Percentiles rank a stretch among this genome's conserved stretches.
Conservation (phyloP, 2,329 filamentous ascomycete species). For the Drechslerella dactyloides region DNA sequence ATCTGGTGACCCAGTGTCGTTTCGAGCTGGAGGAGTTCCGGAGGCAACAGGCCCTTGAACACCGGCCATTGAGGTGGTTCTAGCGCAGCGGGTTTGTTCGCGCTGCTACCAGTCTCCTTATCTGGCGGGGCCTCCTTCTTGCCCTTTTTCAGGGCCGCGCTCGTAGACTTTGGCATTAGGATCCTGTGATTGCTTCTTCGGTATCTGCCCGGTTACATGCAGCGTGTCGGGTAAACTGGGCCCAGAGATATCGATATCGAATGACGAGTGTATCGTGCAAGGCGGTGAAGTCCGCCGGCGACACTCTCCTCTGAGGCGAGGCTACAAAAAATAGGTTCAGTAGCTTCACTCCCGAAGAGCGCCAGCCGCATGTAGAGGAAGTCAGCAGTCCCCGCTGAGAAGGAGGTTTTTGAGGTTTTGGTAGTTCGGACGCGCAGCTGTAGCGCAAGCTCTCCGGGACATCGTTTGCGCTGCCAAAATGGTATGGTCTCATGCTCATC, state of each 20-base stretch:
- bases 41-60: slow-evolving; percentile 72
- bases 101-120: slow-evolving; percentile 11
- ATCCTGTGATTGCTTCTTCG: not conserved
- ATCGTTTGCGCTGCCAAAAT: not conserved
- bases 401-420: not conserved
- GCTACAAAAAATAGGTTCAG: not conserved
- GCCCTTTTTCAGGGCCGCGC: slow-evolving; percentile 25
- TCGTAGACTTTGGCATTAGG: slow-evolving; percentile 33
- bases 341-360: not conserved
- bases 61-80: slow-evolving; percentile 70
- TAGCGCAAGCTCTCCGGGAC: slow-evolving; percentile 9
- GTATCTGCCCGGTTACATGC: too few species aligned
- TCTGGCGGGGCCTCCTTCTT: slow-evolving; percentile 16
- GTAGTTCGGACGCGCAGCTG: slow-evolving; percentile 7
- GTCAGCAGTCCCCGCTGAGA: not conserved
- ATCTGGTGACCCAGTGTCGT: slow-evolving; percentile 69
- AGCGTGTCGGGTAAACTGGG: too few species aligned
- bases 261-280: too few species aligned
- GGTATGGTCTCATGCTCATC: slow-evolving; percentile 43
- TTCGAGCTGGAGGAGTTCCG: slow-evolving; percentile 68
- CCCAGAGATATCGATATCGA: too few species aligned
- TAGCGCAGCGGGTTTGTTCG: slow-evolving; percentile 47
- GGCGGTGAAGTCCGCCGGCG: too few species aligned
- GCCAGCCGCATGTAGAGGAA: not conserved
- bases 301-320: too few species aligned